Conservation (phyloP, 2,329 filamentous ascomycete genomes). For the Venturia nashicola region DNA sequence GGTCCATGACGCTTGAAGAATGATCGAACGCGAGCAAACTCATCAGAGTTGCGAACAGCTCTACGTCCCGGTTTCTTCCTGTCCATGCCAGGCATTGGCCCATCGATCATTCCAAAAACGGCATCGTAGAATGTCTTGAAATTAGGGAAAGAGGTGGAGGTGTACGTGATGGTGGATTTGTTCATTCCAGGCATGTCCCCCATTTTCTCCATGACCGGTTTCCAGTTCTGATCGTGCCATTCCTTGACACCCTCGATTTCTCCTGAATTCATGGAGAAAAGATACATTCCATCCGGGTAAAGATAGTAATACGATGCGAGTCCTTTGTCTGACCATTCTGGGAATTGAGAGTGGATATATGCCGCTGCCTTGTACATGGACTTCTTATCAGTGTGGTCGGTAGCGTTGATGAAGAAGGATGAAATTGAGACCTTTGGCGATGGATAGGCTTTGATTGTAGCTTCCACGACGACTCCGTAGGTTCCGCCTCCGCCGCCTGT, state of each 20-base stretch:
- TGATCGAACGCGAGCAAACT: not conserved
- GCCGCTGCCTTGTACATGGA: constrained; percentile 9
- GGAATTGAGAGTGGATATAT: constrained; percentile 5
- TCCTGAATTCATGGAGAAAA: constrained; percentile 3
- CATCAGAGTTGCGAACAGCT: not conserved
- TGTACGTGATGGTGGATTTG: not conserved
- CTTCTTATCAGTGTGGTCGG: not conserved
- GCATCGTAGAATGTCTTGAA: constrained; percentile 9
- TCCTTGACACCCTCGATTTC: not conserved
- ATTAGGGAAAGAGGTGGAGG: not conserved
- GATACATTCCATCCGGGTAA: constrained; percentile 1
- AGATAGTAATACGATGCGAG: constrained; percentile 6
- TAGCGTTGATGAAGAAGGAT: constrained; percentile 2
- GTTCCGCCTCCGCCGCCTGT: constrained; percentile 12
- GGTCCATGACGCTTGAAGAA: constrained; percentile 4
- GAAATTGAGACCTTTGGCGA: not conserved
- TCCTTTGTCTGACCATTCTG: constrained; percentile 8
- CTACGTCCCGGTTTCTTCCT: not conserved
- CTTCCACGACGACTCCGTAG: constrained; percentile 19
- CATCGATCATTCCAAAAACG: not conserved
- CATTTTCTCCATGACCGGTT: constrained; percentile 7
- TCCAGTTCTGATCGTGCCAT: constrained; percentile 5
- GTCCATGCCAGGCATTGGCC: not conserved
- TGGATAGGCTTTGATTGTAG: constrained; percentile 19
- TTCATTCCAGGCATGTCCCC: constrained; percentile 6